phyloP scores from a whole-genome alignment of 2,329 filamentous ascomycete genomes.

The Alternaria gaisen region DNA sequence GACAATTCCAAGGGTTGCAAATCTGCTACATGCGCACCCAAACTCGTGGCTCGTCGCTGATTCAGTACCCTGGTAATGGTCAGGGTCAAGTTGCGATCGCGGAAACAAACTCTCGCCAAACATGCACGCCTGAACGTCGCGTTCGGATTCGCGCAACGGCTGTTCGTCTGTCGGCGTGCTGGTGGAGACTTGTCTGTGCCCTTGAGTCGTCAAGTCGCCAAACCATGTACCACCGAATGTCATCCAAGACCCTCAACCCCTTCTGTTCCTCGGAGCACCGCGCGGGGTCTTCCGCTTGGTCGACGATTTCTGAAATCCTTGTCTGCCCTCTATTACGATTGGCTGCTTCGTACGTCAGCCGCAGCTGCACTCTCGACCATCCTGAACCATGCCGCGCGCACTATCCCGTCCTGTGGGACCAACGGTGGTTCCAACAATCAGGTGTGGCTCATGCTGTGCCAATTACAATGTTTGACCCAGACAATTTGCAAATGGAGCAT shows the following conservation, averaged over 20 bases:
- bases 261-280: constrained; percentile 16
- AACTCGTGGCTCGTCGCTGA: constrained; percentile 16
- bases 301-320: background rate
- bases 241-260: constrained; percentile 8
- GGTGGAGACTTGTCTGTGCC: constrained; percentile 2
- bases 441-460: constrained; percentile 46
- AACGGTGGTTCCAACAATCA: constrained; percentile 50
- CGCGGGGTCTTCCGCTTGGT: constrained; percentile 19
- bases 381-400: constrained; percentile 36
- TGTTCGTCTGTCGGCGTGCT: constrained; percentile 11
- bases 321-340: background rate
- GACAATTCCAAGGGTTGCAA: constrained; percentile 2
- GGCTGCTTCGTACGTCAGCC: constrained; percentile 35
- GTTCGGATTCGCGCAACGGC: constrained; percentile 24
- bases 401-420: constrained; percentile 45
- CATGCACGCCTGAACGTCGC: constrained; percentile 15
- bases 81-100: constrained; percentile 19
- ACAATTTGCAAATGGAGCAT: constrained; percentile 11
- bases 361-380: constrained; percentile 28
- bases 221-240: constrained; percentile 16
- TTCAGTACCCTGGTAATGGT: constrained; percentile 16
- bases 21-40: constrained; percentile 5
- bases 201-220: constrained; percentile 18
- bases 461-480: constrained; percentile 31
- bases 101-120: constrained; percentile 16